Percentiles rank a stretch among this genome's conserved stretches.
Evolutionary conservation across 192 early-diverging fungal genomes (phyloP).

Genomic region (Umbelopsis ramanniana): DNA sequence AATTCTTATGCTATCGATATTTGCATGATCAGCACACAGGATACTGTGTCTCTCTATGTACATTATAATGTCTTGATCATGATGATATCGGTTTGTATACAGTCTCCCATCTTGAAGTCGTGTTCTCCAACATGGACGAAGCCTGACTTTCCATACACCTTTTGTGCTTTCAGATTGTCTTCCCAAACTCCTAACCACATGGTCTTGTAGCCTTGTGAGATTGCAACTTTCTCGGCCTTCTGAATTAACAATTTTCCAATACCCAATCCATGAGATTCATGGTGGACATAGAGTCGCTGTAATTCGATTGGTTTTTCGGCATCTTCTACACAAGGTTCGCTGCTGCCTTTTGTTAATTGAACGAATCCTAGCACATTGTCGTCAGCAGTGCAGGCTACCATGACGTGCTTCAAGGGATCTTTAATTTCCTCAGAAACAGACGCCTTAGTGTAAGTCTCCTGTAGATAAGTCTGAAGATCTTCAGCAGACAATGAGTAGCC

Average conservation of each 20-base stretch:
- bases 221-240: constrained; percentile 4
- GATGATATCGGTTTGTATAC: constrained; percentile 30
- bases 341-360: constrained; percentile 21
- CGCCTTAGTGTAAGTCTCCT: neutral
- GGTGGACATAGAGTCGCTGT: constrained; percentile 13
- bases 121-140: constrained; percentile 30
- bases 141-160: constrained; percentile 31
- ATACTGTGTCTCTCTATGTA: neutral
- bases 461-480: constrained; percentile 14
- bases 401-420: constrained; percentile 4
- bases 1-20: no score
- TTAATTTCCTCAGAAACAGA: neutral
- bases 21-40: no score
- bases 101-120: constrained; percentile 30
- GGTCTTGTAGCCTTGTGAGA: neutral
- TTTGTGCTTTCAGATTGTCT: constrained; percentile 32
- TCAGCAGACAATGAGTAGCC: neutral
- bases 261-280: constrained; percentile 10
- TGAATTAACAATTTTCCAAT: constrained; percentile 20
- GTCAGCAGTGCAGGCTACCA: constrained; percentile 6
- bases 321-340: constrained; percentile 17
- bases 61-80: constrained; percentile 4
- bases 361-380: constrained; percentile 8
- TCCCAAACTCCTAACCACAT: constrained; percentile 36
- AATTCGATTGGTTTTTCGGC: constrained; percentile 9